Base-by-base conservation (phyloP, 768 basidiomycete species). In the Tricholoma terreum region DNA sequence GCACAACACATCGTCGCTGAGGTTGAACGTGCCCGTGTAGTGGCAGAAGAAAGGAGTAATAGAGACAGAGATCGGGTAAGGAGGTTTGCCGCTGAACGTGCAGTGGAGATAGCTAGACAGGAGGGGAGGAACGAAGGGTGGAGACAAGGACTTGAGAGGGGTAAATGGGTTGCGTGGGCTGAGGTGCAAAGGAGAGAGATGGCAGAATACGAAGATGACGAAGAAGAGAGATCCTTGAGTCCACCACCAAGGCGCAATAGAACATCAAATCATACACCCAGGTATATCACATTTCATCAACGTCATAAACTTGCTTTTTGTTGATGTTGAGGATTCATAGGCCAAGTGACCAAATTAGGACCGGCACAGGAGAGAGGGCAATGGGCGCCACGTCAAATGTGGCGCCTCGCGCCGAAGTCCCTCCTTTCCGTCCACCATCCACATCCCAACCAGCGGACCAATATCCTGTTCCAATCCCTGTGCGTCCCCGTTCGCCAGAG, bases 81-180 rank as follows among this genome's bases (percentile, higher is more conserved):
- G 33, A 73, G 74, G 61, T 53, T 84, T 38, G 69, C 76, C 7
- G 77, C 83, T 58, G 76, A 79, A 36, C 73, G 76, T 8, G 69
- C 82, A 7, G 70, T 84, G 31, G 75, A 80, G 2, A 57, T 71
- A 14, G 85, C 85, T 1, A 68, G 79, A 55, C 82, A 85, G 52
- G 80, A 85, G 60, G 85, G 84, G 4, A 66, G 80, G 38, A 71
- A 76, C 21, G 60, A 77, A 10, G 84, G 85, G 5, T 82, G 78
- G 63, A 75, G 75, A 60, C 77, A 83, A 60, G 84, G 84, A 3
- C 49, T 70, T 58, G 58, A 72, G 55, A 59, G 70, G 67, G 62
- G 77, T 56, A 49, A 67, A 36, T 56, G 59, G 55, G 31, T 66
- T 33, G 61, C 56, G n/a, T 50, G 30, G 45, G 22, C 51, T 2